Base-by-base conservation (phyloP, 768 basidiomycete genomes). In the Neoboletus subvelutipes region DNA sequence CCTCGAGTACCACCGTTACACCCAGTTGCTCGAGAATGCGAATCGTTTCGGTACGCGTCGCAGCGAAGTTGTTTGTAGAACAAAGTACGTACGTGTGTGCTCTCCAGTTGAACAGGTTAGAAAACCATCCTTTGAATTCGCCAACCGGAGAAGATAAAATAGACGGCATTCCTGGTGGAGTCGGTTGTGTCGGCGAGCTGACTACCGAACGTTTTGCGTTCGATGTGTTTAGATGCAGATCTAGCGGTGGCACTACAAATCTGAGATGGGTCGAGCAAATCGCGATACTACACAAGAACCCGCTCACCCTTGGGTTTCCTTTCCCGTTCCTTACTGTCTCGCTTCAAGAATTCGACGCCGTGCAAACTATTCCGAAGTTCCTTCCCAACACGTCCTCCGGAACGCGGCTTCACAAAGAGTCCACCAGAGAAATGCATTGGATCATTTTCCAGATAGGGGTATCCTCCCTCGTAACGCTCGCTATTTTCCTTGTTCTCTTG, bases 71-170 rank as follows among this genome's bases (percentile, higher is more conserved):
- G 54, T 83, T 78, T 17, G 73, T 61, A 5, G 88, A 90, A 67
- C 85, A 87, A 29, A 84, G 71, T 57, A 74, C 70, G 66, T 73
- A 78, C 24, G 78, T 73, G 52, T 84, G 82, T 33, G 80, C 78
- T 67, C 90, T 94, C 90, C 93, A 97, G 71, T 86, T 90, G 78
- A 98, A 98, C 31, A 98, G 77, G 63, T 90, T 96, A 22, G 92
- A 91, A 74, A 98, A 95, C 95, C 95, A 97, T 34, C 88, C 90
- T 68, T 88, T 90, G 73, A 92, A 85, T 71, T 92, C 90, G 55
- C 87, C 87, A 15, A 89, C 87, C 11, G 84, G 86, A n/a, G 88
- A 88, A 17, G 88, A 84, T 8, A 82, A 76, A 42, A 84, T 70
- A 47, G 71, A 75, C 24, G 57, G 69, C 57, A 67, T 70, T 28